Evolutionary conservation across 345 rosid species (phyloP).

Genomic region (Chamaenerion angustifolium): DNA sequence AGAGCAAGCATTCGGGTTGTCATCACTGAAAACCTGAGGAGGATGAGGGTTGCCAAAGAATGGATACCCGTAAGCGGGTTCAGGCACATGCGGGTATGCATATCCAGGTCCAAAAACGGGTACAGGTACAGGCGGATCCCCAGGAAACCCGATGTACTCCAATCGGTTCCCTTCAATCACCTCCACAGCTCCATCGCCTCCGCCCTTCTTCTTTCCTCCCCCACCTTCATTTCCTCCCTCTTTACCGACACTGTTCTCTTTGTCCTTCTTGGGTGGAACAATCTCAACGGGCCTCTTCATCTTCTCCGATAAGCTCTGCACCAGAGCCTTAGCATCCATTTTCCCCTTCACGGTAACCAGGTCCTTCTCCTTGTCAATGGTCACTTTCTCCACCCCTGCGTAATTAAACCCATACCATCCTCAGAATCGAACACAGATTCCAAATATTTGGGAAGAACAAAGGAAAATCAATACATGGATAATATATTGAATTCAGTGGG

Average conservation of each 20-base stretch:
- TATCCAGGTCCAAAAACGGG: background rate
- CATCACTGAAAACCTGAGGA: slow-evolving; percentile 16
- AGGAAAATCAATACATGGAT: background rate
- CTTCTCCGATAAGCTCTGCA: slow-evolving; percentile 31
- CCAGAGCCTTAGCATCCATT: slow-evolving; percentile 49
- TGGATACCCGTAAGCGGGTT: slow-evolving; percentile 2
- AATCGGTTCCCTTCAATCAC: background rate
- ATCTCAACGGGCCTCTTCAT: slow-evolving; percentile 44
- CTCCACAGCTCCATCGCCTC: slow-evolving; percentile 8
- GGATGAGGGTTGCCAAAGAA: slow-evolving; percentile 5
- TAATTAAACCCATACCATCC: background rate
- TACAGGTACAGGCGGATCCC: background rate
- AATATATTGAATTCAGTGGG: background rate
- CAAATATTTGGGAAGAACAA: background rate
- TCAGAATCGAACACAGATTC: background rate
- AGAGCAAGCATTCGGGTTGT: slow-evolving; percentile 27
- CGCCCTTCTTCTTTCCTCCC: slow-evolving; percentile 7
- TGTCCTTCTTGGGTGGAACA: slow-evolving; percentile 54
- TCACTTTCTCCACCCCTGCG: slow-evolving; percentile 40
- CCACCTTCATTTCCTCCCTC: slow-evolving; percentile 17
- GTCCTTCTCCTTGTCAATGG: slow-evolving; percentile 46
- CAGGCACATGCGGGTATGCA: background rate
- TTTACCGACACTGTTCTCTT: slow-evolving; percentile 10
- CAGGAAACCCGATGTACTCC: slow-evolving; percentile 2
- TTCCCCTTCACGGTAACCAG: slow-evolving; percentile 57